Base-by-base conservation (phyloP, 2,329 filamentous ascomycete genomes). In the Iodosphaeria phyllophila region DNA sequence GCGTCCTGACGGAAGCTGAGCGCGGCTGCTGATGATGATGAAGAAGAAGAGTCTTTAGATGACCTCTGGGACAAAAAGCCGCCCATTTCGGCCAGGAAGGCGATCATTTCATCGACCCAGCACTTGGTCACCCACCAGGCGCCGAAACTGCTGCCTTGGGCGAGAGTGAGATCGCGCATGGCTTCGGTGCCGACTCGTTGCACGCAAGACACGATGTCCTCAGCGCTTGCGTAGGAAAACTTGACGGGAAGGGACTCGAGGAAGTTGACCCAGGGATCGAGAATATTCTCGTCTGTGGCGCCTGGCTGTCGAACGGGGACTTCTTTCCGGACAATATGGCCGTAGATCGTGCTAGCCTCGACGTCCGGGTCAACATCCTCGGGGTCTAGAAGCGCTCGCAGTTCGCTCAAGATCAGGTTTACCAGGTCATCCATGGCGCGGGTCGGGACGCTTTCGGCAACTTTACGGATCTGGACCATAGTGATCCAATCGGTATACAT, bases 61-160 rank as follows among this genome's bases (percentile, higher is more conserved):
- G n/a, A 50, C 34, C 54, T 64, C 30, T 62, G 61, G 35, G 61
- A 60, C 56, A 93, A 72, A 43, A 93, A 93, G 0, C 86, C 86
- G 25, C 84, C 86, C 38, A 84, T 74, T 40, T 91, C 82, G 1
- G 80, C 82, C 36, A 92, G 59, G 63, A 91, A 93, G 29, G 76
- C 64, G 24, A 83, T 70, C 79, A 92, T 91, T 52, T 95, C 86
- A 41, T 93, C 84, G 26, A 93, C 67, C 61, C 86, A 95, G 29
- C 86, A 84, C 46, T 93, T 92, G 4, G 83, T 83, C 29, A 93
- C 78, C 79, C 79, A 89, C 82, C 82, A 91, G 5, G 77, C 74
- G n/a, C 78, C 75, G 41, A 86, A 91, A 41, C 76, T 84, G 42
- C 74, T 70, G 11, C 75, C 77, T 34, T 77, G 73, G 20, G 69